These are phyloP conservation scores for Choricystis sp. DNA, from an alignment of 139 green algal genomes.

Conservation along the genomic window DNA sequence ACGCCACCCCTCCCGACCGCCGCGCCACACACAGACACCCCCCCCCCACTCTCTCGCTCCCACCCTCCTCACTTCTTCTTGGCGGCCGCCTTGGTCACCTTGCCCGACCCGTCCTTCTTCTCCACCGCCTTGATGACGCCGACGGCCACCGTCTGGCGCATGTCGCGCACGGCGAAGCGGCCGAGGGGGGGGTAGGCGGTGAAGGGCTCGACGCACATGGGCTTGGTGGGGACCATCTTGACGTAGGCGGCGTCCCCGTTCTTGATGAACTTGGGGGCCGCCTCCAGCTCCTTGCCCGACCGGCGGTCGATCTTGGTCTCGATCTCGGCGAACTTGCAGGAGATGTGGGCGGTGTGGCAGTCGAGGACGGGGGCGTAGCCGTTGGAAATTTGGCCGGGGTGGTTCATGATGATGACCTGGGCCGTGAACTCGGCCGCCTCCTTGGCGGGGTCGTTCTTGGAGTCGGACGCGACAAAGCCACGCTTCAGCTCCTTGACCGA, in stretches of 20 bases:
- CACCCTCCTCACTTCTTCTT: conserved; percentile 28
- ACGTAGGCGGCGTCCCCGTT: conserved; percentile 49
- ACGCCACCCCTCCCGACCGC: too few species aligned
- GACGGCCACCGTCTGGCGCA: conserved; percentile 48
- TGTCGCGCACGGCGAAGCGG: conserved; percentile 50
- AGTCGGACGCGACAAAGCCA: conserved; percentile 43
- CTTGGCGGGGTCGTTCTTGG: conserved; percentile 48
- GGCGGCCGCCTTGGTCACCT: conserved; percentile 30
- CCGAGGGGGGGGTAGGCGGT: conserved; percentile 41
- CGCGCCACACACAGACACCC: too few species aligned
- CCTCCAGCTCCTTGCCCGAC: conserved; percentile 54
- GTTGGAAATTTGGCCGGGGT: conserved; percentile 37
- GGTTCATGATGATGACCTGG: conserved; percentile 55
- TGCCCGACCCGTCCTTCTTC: conserved; percentile 20
- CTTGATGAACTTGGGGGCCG: conserved; percentile 45
- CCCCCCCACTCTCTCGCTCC: neutral
- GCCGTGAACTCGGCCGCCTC: conserved; percentile 38
- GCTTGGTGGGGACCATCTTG: conserved; percentile 46
- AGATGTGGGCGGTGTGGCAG: conserved; percentile 54
- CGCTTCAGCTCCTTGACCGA: conserved; percentile 41
- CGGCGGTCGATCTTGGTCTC: conserved; percentile 41
- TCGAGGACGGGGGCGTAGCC: conserved; percentile 48
- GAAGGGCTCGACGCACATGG: conserved; percentile 59
- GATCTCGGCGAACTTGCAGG: conserved; percentile 48
- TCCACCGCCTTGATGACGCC: conserved; percentile 46